phyloP scores from a whole-genome alignment of 116 monocot genomes.

The Phalaenopsis hybrid region DNA sequence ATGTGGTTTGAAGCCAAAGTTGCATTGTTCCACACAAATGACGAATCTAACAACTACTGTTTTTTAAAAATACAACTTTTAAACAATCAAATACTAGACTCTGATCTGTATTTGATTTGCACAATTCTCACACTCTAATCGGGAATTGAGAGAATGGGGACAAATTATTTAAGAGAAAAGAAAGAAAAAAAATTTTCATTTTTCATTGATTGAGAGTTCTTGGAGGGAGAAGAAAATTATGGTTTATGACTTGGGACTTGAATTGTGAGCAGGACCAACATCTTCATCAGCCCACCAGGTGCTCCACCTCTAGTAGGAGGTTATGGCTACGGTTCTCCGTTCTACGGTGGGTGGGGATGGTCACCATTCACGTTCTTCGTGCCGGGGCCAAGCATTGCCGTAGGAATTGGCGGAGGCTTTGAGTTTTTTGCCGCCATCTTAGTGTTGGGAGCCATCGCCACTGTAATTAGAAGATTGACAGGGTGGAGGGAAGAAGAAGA shows the following conservation, averaged over 20 bases:
- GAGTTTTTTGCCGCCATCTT: conserved; percentile 63
- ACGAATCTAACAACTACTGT: too few relatives aligned
- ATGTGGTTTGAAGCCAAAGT: too few relatives aligned
- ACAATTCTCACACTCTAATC: too few relatives aligned
- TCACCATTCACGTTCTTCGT: conserved; percentile 89
- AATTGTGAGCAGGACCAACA: conserved; percentile 59
- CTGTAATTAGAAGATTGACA: conserved; percentile 54
- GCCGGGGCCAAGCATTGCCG: conserved; percentile 69
- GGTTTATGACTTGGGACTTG: neutral
- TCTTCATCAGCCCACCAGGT: conserved; percentile 78
- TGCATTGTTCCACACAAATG: too few relatives aligned
- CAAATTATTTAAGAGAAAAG: too few relatives aligned
- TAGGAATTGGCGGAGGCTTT: conserved; percentile 80
- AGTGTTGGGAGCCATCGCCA: conserved; percentile 37
- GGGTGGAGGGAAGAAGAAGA: conserved; percentile 42
- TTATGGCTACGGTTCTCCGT: conserved; percentile 71
- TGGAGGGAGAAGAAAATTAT: too few relatives aligned
- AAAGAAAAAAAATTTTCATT: too few relatives aligned
- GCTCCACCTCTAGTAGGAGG: conserved; percentile 87
- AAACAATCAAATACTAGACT: too few relatives aligned
- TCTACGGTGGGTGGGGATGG: conserved; percentile 80
- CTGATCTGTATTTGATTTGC: too few relatives aligned
- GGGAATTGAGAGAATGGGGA: too few relatives aligned
- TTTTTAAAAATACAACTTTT: too few relatives aligned
- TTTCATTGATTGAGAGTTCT: too few relatives aligned